Evolutionary conservation across 495 filamentous ascomycete species (phyloP), one percentile per base, ranked within the genome.

Genomic region (Penicillium subrubescens): DNA sequence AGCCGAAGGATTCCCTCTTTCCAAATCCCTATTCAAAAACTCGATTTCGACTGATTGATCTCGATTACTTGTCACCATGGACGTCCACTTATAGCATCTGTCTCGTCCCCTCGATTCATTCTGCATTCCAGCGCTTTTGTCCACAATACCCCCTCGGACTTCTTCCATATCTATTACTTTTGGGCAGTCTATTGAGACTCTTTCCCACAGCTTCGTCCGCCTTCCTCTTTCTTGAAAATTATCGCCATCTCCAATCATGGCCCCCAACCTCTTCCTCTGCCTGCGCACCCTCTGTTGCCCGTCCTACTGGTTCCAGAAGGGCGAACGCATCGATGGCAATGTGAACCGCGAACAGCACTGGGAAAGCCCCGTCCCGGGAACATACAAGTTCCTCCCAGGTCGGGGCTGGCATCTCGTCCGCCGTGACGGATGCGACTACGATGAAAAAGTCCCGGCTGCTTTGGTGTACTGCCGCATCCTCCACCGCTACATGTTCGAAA

Each of bases 391-490:
- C 72, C 64, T 79, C 60, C 78, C 78, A 0, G 74, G 75, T 25
- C 77, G 70, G 10, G 80, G 80, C 63, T 82, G 80, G 80, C 78
- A 80, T 62, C 75, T 82, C 60, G 58, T 80, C 60, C 73, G 57
- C 44, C 75, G 74, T 27, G 80, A 82, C 44, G 75, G 67, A 44
- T 66, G 44, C 53, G 77, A 79, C 4, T 35, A 73, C 25, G 75
- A 80, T 8, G 78, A 82, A 69, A 77, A 80, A 55, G 61, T 62
- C 15, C 78, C 76, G 3, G 69, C 75, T 15, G 75, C 78, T 10
- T 71, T 82, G 5, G 75, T 81, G 51, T 82, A 82, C 65, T 81
- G 80, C 58, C 78, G 80, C 56, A 80, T 81, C 56, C 77, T 82
- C 41, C 80, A 82, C 65, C 76, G 77, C 21, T 80, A 81, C 68